Conservation (phyloP, 306 rosid genomes). For the Canavalia gladiata region DNA sequence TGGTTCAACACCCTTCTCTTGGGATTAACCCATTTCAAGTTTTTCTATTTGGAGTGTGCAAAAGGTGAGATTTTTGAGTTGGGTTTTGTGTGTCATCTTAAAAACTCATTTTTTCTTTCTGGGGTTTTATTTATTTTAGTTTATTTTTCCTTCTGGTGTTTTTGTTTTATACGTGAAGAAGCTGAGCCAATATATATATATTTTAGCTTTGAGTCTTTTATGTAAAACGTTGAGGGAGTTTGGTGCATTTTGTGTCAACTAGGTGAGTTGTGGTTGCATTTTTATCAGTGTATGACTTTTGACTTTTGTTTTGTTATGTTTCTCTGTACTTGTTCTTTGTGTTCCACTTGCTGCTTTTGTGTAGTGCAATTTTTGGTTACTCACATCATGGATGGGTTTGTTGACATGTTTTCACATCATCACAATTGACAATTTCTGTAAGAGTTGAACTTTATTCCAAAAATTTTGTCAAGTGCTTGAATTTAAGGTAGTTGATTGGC, state of each 20-base stretch:
- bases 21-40: not conserved
- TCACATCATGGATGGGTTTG: not conserved
- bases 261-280: slow-evolving; percentile 39
- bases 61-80: slow-evolving; percentile 42
- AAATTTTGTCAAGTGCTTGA: slow-evolving; percentile 36
- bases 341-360: slow-evolving; percentile 42
- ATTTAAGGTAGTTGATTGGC: slow-evolving; percentile 40
- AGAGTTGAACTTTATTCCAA: slow-evolving; percentile 22
- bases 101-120: slow-evolving; percentile 38
- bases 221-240: slow-evolving; percentile 33
- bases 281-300: slow-evolving; percentile 39
- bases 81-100: slow-evolving; percentile 34
- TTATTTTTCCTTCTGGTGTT: not conserved
- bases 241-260: slow-evolving; percentile 46
- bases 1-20: slow-evolving; percentile 33
- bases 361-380: slow-evolving; percentile 37
- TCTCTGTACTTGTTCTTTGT: slow-evolving; percentile 35
- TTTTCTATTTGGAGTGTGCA: slow-evolving; percentile 37
- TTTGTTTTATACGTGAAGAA: slow-evolving; percentile 24
- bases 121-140: not conserved
- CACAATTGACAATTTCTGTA: slow-evolving; percentile 43
- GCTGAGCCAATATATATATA: slow-evolving; percentile 11
- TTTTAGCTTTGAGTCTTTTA: slow-evolving; percentile 24
- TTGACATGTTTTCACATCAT: slow-evolving; percentile 33
- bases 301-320: slow-evolving; percentile 49